Evolutionary conservation across 371 early-diverging fungal genomes (phyloP).

Genomic region (Syncephalastrum contaminatum): DNA sequence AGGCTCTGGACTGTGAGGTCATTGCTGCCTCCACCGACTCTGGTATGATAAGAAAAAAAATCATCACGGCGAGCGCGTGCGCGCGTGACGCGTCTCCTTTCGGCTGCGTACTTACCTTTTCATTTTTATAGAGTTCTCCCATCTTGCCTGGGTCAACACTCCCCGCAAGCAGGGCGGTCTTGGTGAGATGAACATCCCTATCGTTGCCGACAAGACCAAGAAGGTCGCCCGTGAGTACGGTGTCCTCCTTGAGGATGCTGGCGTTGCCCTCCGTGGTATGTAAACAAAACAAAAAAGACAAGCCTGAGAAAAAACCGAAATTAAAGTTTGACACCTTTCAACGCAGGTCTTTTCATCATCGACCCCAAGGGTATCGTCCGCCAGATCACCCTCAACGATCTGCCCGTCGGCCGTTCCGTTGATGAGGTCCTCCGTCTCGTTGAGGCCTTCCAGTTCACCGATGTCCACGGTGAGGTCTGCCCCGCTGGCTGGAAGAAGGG

Average conservation of each 20-base stretch:
- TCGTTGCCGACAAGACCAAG: slow-evolving; percentile 73
- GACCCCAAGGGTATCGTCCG: slow-evolving; percentile 66
- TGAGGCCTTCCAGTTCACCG: slow-evolving; percentile 79
- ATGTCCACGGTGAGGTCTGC: slow-evolving; percentile 71
- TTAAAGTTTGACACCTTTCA: slow-evolving; percentile 12
- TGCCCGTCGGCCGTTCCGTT: slow-evolving; percentile 75
- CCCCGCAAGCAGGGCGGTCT: slow-evolving; percentile 81
- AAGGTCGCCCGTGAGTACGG: slow-evolving; percentile 70
- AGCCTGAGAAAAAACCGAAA: not conserved
- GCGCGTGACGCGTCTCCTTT: slow-evolving; percentile 1
- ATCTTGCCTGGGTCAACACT: slow-evolving; percentile 65
- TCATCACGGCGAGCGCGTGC: not conserved
- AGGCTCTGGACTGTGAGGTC: slow-evolving; percentile 56
- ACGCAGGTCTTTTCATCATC: slow-evolving; percentile 68
- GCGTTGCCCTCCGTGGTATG: slow-evolving; percentile 49
- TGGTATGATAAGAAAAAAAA: slow-evolving; percentile 24
- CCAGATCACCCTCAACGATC: slow-evolving; percentile 61
- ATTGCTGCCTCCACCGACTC: slow-evolving; percentile 50
- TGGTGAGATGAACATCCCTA: slow-evolving; percentile 69
- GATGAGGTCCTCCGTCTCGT: slow-evolving; percentile 77
- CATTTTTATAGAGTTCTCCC: slow-evolving; percentile 37
- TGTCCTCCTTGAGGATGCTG: slow-evolving; percentile 66
- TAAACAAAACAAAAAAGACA: slow-evolving; percentile 1
- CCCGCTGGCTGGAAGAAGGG: slow-evolving; percentile 91
- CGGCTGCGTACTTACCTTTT: slow-evolving; percentile 1